A percentile compares a stretch with the other conserved stretches of the same genome.
phyloP scores from a whole-genome alignment of 495 filamentous ascomycete species.

The Podospora australis region DNA sequence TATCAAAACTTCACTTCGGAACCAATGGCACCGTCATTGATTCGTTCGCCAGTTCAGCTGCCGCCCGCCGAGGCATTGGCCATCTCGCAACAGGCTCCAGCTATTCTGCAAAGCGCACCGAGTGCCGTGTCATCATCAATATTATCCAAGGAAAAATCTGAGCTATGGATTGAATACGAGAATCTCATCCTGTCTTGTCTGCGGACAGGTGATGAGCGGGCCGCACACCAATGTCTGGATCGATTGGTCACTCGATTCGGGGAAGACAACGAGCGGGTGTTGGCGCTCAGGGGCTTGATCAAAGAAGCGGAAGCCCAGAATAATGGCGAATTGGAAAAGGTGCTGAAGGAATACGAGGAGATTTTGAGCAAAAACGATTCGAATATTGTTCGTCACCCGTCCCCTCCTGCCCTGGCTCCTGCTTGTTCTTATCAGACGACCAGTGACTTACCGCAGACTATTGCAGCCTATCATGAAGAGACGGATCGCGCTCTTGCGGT shows the following conservation, averaged over 20 bases:
- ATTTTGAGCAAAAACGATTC: conserved; percentile 67
- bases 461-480: conserved; percentile 77
- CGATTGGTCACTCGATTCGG: conserved; percentile 75
- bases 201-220: conserved; percentile 74
- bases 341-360: conserved; percentile 70
- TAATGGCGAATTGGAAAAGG: conserved; percentile 52
- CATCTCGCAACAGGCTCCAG: conserved; percentile 72
- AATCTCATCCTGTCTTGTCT: conserved; percentile 78
- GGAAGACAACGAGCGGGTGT: conserved; percentile 69
- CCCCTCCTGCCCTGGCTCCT: not conserved
- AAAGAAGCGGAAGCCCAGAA: conserved; percentile 75
- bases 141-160: conserved; percentile 59
- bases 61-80: conserved; percentile 51
- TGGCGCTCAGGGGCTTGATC: conserved; percentile 74
- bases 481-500: conserved; percentile 70
- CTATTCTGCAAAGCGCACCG: conserved; percentile 50
- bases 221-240: conserved; percentile 67
- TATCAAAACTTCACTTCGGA: not conserved
- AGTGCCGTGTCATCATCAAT: conserved; percentile 43
- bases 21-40: conserved; percentile 43
- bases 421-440: not conserved
- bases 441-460: conserved; percentile 14
- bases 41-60: conserved; percentile 44
- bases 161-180: conserved; percentile 77
- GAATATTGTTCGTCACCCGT: conserved; percentile 58